Conservation (phyloP, 208 protist species). For the Leishmania tropica region DNA sequence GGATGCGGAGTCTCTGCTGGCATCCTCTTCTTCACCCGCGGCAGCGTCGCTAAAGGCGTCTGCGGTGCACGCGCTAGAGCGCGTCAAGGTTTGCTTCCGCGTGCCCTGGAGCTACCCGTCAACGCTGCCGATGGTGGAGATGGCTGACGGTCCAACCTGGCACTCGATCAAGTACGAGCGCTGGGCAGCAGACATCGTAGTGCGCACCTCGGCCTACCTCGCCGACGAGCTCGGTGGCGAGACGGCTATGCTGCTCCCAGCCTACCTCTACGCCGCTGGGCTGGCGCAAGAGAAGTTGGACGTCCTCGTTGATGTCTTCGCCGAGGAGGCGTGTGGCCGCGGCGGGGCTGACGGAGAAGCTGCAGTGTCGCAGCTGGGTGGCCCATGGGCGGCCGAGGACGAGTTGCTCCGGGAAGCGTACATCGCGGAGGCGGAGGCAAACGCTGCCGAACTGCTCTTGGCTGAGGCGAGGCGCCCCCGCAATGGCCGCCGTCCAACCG, state of each 20-base stretch:
- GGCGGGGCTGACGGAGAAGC: conserved; percentile 14
- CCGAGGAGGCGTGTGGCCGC: conserved; percentile 8
- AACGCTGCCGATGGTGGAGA: conserved; percentile 45
- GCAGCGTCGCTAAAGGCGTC: conserved; percentile 15
- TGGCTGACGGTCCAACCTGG: conserved; percentile 50
- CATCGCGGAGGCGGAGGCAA: conserved; percentile 42
- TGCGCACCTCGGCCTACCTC: conserved; percentile 42
- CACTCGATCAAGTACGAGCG: conserved; percentile 56
- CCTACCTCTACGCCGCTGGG: conserved; percentile 55
- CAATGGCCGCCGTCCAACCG: background rate
- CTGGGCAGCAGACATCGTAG: conserved; percentile 54
- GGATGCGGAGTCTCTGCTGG: conserved; percentile 47
- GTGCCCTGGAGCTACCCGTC: conserved; percentile 57
- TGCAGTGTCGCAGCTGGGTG: conserved; percentile 1
- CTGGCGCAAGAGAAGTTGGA: conserved; percentile 38
- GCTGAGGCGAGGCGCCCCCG: conserved; percentile 12
- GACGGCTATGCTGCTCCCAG: conserved; percentile 65
- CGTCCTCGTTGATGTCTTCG: conserved; percentile 39
- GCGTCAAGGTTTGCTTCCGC: conserved; percentile 49
- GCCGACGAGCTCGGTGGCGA: conserved; percentile 51
- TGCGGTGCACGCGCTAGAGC: conserved; percentile 28
- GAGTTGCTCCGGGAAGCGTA: conserved; percentile 34
- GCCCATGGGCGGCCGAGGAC: conserved; percentile 45
- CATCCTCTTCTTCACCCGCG: conserved; percentile 40
- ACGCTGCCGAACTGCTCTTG: conserved; percentile 30